Base-by-base conservation (phyloP, 1,139 yeast genomes). In the Debaryomyces sp. region DNA sequence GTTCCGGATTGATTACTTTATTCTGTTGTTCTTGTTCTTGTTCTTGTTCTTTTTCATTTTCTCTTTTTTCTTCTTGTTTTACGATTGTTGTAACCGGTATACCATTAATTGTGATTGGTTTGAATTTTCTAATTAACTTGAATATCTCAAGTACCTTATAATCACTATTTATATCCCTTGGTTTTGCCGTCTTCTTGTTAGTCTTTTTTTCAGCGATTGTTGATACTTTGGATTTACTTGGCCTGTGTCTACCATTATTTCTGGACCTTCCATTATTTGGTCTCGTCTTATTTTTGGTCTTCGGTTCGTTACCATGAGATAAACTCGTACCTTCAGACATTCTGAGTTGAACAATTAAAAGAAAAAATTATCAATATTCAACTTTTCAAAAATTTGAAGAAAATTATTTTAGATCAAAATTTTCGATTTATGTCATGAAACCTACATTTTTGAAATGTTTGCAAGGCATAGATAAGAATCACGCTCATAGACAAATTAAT, bases 91-190 rank as follows among this genome's bases (percentile, higher is more conserved):
- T 48, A 9, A 67, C 45, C 2, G 69, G 61, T 1, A 61, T 54
- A 0, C 76, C 76, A 51, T 71, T 72, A 13, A 72, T 61, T 1
- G 76, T 70, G 4, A 69, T 59, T 3, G 75, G 75, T 27, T 55
- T 58, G 49, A 55, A 64, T 17, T 54, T 53, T 40, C 64, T 63
- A 22, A 69, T 47, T 10, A 72, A 57, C 52, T 71, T 70, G 27
- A 64, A 58, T 33, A 66, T 55, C 46, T 66, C 68, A 23, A 56
- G 54, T 30, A 60, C 63, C 40, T 56, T 59, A 27, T 41, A 41
- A 41, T 41, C 43, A 21, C 33, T 41, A 18, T 29, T 41, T 21
- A 30, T 21, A 26, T 41, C 35, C 21, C 29, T 18, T 18, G 21
- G 43, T 6, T 29, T 40, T 2, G 27, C 4, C 12, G 24, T 8